A percentile compares a stretch with the other conserved stretches of the same genome.
phyloP scores from a whole-genome alignment of 208 protist genomes.

The Herpetomonas muscarum region DNA sequence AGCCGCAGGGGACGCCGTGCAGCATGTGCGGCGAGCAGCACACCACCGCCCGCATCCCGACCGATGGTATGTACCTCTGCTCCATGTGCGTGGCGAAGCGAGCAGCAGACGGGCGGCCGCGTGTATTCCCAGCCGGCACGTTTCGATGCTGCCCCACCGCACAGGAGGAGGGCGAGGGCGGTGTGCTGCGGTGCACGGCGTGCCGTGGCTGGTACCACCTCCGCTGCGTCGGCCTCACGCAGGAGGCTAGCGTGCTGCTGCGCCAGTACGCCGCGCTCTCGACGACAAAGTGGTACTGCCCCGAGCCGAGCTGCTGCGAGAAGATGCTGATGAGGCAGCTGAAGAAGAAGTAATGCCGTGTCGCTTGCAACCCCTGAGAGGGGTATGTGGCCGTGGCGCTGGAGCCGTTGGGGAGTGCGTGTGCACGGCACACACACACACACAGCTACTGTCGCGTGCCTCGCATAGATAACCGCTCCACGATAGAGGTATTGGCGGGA shows the following conservation, averaged over 20 bases:
- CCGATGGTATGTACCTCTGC: slow-evolving; percentile 70
- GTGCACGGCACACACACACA: no score
- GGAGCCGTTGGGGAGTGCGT: slow-evolving; percentile 8
- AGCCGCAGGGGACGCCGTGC: slow-evolving; percentile 20
- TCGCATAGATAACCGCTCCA: no score
- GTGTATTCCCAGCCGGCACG: slow-evolving; percentile 57
- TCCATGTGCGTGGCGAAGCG: slow-evolving; percentile 32
- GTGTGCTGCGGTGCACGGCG: slow-evolving; percentile 63
- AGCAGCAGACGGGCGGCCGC: slow-evolving; percentile 4
- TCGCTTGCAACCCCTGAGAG: not conserved
- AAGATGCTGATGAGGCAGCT: slow-evolving; percentile 33
- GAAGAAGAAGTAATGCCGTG: slow-evolving; percentile 16
- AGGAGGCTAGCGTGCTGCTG: slow-evolving; percentile 20
- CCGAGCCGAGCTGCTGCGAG: slow-evolving; percentile 69
- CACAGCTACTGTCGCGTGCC: no score
- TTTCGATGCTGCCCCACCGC: slow-evolving; percentile 83
- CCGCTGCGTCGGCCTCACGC: slow-evolving; percentile 57
- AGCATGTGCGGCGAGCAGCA: slow-evolving; percentile 31
- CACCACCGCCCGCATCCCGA: slow-evolving; percentile 36
- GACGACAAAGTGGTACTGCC: slow-evolving; percentile 84
- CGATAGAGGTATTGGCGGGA: no score
- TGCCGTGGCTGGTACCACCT: slow-evolving; percentile 80
- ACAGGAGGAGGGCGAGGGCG: slow-evolving; percentile 46
- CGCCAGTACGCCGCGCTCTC: slow-evolving; percentile 63
- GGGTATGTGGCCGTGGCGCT: not conserved